Percentiles rank a stretch among this genome's conserved stretches.
Evolutionary conservation across 768 basidiomycete genomes (phyloP).

Genomic region (Suillus brevipes): DNA sequence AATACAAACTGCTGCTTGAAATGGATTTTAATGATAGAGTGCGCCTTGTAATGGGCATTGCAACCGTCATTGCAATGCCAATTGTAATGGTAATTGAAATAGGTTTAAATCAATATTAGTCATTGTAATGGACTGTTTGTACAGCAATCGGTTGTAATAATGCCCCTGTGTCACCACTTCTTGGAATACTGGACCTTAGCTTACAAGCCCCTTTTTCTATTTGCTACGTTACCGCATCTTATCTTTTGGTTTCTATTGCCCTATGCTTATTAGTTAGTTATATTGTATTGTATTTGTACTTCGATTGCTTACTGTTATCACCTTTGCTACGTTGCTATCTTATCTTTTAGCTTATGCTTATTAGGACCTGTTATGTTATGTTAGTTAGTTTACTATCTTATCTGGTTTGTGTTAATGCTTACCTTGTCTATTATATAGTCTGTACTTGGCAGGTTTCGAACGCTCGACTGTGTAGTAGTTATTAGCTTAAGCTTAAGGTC

Average conservation of each 20-base stretch:
- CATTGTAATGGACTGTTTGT: not conserved
- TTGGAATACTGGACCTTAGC: not conserved
- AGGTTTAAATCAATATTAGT: not conserved
- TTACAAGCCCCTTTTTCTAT: not conserved
- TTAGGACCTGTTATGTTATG: not conserved
- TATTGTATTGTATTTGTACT: not conserved
- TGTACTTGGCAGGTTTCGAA: not conserved
- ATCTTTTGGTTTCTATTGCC: not conserved
- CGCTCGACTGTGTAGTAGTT: not conserved
- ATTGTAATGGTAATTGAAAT: not conserved
- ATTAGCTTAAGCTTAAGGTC: not conserved
- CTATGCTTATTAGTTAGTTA: slow-evolving; percentile 1
- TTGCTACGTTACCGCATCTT: not conserved
- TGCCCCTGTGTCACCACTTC: not conserved
- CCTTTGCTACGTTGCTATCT: not conserved
- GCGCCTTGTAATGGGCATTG: not conserved
- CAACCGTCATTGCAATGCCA: not conserved
- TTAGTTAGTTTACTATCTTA: not conserved
- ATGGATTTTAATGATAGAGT: not conserved
- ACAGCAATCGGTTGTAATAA: not conserved
- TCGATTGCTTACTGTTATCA: not conserved
- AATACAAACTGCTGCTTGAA: not conserved
- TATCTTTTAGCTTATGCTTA: not conserved
- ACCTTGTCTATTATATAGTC: not conserved
- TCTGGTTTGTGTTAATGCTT: not conserved